phyloP scores from a whole-genome alignment of 192 early-diverging fungal genomes.

The Rhizophagus sp. region DNA sequence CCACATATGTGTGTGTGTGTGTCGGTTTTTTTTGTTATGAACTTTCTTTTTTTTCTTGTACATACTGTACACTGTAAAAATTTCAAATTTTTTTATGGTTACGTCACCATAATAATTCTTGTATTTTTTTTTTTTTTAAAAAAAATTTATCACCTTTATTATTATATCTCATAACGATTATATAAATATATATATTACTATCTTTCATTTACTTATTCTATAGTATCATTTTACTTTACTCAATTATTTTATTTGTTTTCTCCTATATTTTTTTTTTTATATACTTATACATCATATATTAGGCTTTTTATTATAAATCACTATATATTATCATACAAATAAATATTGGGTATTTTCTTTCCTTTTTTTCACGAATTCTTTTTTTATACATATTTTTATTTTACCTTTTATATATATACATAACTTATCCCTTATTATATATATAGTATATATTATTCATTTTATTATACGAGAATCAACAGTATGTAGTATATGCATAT shows the following conservation, averaged over 20 bases:
- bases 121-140: neutral
- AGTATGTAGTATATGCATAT: too few species aligned
- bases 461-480: too few species aligned
- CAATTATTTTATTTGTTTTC: neutral
- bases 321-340: neutral
- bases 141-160: neutral
- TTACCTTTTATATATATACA: too few species aligned
- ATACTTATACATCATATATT: neutral
- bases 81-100: neutral
- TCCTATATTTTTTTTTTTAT: neutral
- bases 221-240: neutral
- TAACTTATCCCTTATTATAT: too few species aligned
- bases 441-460: too few species aligned
- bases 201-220: constrained; percentile 9
- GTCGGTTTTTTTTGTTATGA: constrained; percentile 5
- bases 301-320: neutral
- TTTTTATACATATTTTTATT: too few species aligned
- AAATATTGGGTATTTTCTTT: too few species aligned
- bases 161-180: too few species aligned
- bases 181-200: too few species aligned
- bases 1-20: neutral
- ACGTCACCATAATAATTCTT: neutral
- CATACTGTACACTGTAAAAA: constrained; percentile 1
- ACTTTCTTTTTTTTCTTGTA: neutral
- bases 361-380: too few species aligned